A percentile compares a stretch with the other conserved stretches of the same genome.
phyloP scores from a whole-genome alignment of 1,284 basidiomycete genomes.

The Ustilago trichophora region DNA sequence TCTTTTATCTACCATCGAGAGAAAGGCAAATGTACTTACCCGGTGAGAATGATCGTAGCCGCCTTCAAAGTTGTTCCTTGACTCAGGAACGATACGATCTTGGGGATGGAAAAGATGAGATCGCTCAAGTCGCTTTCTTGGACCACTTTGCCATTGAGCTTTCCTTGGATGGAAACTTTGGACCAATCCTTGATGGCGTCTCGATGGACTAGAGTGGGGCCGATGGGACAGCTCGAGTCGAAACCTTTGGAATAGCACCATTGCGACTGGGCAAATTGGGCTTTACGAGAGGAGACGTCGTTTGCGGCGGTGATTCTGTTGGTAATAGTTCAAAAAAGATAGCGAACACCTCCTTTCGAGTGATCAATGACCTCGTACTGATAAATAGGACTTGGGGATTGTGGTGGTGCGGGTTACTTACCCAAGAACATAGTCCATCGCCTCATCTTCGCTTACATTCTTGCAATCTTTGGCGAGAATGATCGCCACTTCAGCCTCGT shows the following conservation, averaged over 20 bases:
- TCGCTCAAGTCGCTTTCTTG: constrained; percentile 67
- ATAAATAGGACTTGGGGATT: too few relatives aligned
- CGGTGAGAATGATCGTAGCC: constrained; percentile 58
- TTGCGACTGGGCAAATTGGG: constrained; percentile 65
- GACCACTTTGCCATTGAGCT: constrained; percentile 64
- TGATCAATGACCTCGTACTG: too few relatives aligned
- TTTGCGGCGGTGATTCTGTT: constrained; percentile 67
- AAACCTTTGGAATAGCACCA: constrained; percentile 68
- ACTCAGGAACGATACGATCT: constrained; percentile 66
- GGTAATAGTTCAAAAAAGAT: too few relatives aligned
- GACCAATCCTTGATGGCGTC: constrained; percentile 45
- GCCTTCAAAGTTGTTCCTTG: constrained; percentile 50
- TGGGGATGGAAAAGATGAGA: constrained; percentile 68
- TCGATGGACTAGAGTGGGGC: constrained; percentile 66
- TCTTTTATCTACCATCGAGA: too few relatives aligned
- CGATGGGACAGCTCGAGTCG: constrained; percentile 68
- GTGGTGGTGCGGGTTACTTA: too few relatives aligned
- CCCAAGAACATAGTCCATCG: constrained; percentile 81
- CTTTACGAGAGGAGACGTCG: constrained; percentile 67
- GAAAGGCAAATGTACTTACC: too few relatives aligned
- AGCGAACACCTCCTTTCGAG: too few relatives aligned
- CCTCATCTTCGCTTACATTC: constrained; percentile 78
- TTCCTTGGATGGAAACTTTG: constrained; percentile 61
- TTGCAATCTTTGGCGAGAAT: constrained; percentile 83
- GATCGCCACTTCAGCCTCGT: constrained; percentile 86